Percentiles rank a stretch among this genome's conserved stretches.
These are phyloP conservation scores for Diplodia corticola DNA, from an alignment of 2,329 filamentous ascomycete genomes.

Conservation along the genomic window DNA sequence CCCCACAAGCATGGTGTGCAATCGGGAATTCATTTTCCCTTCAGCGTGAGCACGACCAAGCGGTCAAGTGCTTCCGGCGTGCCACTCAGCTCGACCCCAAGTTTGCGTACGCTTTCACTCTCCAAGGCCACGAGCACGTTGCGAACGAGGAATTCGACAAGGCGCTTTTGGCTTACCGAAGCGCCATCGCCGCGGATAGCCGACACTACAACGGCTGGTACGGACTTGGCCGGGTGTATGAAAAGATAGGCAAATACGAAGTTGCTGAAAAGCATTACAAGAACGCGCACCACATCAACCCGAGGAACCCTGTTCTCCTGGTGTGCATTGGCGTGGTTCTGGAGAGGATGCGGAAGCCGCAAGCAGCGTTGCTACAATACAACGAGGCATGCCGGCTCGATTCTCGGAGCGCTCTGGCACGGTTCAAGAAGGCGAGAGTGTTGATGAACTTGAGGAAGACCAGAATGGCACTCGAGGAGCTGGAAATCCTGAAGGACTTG, in stretches of 20 bases:
- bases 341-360: conserved; percentile 82
- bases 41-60: conserved; percentile 89
- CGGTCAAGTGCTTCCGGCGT: conserved; percentile 89
- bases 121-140: conserved; percentile 95
- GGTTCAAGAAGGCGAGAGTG: conserved; percentile 90
- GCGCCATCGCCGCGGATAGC: conserved; percentile 79
- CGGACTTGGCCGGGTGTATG: conserved; percentile 76
- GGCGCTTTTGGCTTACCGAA: conserved; percentile 81
- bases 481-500: conserved; percentile 85
- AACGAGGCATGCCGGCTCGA: conserved; percentile 78
- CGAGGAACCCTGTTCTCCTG: conserved; percentile 87
- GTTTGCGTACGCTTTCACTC: conserved; percentile 92
- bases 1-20: conserved; percentile 94
- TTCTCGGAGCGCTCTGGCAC: conserved; percentile 76
- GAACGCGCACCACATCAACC: conserved; percentile 84
- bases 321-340: conserved; percentile 86
- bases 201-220: conserved; percentile 99
- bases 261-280: conserved; percentile 91
- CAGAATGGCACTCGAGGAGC: conserved; percentile 73
- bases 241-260: conserved; percentile 86
- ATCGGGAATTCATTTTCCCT: conserved; percentile 94
- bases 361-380: conserved; percentile 78
- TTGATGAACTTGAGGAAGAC: conserved; percentile 73
- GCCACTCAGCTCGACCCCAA: conserved; percentile 86
- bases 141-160: conserved; percentile 97